These are phyloP conservation scores for Lachancea thermotolerans DNA, from an alignment of 805 yeast species.

Conservation along the genomic window DNA sequence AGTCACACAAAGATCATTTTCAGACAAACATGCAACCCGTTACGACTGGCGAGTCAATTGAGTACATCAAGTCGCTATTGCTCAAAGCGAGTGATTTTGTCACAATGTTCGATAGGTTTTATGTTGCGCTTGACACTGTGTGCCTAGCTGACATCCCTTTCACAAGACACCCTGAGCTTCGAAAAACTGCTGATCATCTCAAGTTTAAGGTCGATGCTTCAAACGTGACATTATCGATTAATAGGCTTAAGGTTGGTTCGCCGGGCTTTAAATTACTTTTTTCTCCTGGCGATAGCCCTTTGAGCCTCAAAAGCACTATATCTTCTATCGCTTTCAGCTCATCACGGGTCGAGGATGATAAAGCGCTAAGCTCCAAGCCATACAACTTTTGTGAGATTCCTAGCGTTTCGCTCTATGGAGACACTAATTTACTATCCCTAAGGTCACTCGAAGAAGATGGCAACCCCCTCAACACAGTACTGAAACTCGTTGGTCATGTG, in stretches of 20 bases:
- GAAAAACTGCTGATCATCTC: constrained; percentile 17
- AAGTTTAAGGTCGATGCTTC: constrained; percentile 20
- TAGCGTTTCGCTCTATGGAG: constrained; percentile 33
- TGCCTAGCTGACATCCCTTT: constrained; percentile 17
- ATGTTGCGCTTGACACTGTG: constrained; percentile 21
- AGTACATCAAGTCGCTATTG: constrained; percentile 3
- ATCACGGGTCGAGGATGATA: constrained; percentile 15
- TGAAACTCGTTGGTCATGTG: constrained; percentile 34
- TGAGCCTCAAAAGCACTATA: constrained; percentile 34
- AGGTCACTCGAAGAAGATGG: constrained; percentile 22
- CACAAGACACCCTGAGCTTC: constrained; percentile 17
- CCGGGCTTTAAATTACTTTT: constrained; percentile 45
- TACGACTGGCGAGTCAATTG: constrained; percentile 1
- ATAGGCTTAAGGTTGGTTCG: constrained; percentile 29
- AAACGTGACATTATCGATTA: constrained; percentile 22
- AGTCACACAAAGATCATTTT: neutral
- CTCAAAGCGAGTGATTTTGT: constrained; percentile 6
- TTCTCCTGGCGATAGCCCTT: constrained; percentile 37
- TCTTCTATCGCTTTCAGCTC: constrained; percentile 32
- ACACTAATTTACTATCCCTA: constrained; percentile 36
- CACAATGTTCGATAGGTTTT: constrained; percentile 14
- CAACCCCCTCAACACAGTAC: constrained; percentile 28
- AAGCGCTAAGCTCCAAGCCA: constrained; percentile 7
- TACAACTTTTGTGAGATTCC: constrained; percentile 33
- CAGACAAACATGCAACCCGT: neutral